phyloP scores from a whole-genome alignment of 257 asterid genomes.

The Solanum chaucha region DNA sequence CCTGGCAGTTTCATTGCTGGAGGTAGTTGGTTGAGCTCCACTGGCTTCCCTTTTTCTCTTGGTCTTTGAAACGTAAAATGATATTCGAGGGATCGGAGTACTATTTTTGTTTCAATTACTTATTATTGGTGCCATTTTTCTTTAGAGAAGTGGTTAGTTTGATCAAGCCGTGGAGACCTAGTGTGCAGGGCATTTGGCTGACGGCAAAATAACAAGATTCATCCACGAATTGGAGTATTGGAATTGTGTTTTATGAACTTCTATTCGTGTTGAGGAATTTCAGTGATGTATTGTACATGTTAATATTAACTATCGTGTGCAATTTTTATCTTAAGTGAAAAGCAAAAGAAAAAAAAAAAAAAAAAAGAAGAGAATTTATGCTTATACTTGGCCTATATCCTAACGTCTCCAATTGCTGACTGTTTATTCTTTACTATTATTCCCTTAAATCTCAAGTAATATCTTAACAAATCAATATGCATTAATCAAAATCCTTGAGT shows the following conservation, averaged over 20 bases:
- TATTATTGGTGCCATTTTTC: neutral
- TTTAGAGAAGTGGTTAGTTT: neutral
- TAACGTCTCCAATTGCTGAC: neutral
- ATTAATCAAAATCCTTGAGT: neutral
- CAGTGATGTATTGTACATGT: neutral
- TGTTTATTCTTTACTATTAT: neutral
- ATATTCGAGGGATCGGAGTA: neutral
- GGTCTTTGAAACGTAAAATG: constrained; percentile 16
- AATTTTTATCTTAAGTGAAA: neutral
- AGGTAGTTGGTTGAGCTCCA: constrained; percentile 44
- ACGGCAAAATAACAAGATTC: neutral
- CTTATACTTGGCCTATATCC: neutral
- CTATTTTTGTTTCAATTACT: neutral
- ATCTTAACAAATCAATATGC: neutral
- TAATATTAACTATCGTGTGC: neutral
- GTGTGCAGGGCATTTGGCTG: neutral
- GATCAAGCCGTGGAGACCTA: neutral
- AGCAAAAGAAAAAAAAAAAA: neutral
- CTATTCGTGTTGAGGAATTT: neutral
- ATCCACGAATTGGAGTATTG: neutral
- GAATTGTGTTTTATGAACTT: neutral
- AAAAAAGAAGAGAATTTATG: neutral
- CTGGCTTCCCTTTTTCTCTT: constrained; percentile 49
- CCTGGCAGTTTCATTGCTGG: constrained; percentile 51
- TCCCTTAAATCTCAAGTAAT: neutral